A percentile compares a stretch with the other conserved stretches of the same genome.
These are phyloP conservation scores for Penicillium soppii DNA, from an alignment of 495 filamentous ascomycete species.

Conservation along the genomic window DNA sequence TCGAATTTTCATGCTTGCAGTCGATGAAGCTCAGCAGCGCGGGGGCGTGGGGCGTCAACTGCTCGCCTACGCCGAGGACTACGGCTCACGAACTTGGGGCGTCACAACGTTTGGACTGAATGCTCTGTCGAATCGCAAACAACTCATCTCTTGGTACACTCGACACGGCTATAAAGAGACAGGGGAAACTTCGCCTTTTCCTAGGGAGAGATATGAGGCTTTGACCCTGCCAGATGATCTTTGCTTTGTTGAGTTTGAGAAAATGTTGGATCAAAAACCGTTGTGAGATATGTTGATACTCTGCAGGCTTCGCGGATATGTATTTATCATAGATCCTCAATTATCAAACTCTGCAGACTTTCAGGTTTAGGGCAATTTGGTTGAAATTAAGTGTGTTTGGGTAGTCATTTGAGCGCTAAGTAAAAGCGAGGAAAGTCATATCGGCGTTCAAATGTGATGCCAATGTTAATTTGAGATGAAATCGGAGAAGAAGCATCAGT, in stretches of 20 bases:
- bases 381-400: too few relatives aligned
- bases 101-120: constrained; percentile 30
- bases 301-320: too few relatives aligned
- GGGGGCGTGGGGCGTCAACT: constrained; percentile 41
- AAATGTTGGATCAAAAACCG: too few relatives aligned
- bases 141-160: constrained; percentile 44
- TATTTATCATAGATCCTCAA: too few relatives aligned
- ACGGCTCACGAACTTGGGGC: constrained; percentile 31
- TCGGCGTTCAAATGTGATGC: too few relatives aligned
- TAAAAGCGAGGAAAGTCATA: too few relatives aligned
- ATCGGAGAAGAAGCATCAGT: too few relatives aligned
- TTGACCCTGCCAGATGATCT: constrained; percentile 37
- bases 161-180: constrained; percentile 42
- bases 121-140: constrained; percentile 37
- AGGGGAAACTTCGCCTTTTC: constrained; percentile 40
- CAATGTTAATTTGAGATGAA: too few relatives aligned
- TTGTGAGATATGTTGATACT: not conserved
- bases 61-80: constrained; percentile 39
- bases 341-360: too few relatives aligned
- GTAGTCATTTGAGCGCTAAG: too few relatives aligned
- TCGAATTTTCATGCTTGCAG: constrained; percentile 44
- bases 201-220: constrained; percentile 24
- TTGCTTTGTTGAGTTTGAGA: constrained; percentile 37
- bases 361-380: too few relatives aligned
- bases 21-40: constrained; percentile 33